Percentiles rank a stretch among this genome's conserved stretches.
These are phyloP conservation scores for Flaveria bidentis DNA, from an alignment of 129 eudicot genomes.

Conservation along the genomic window DNA sequence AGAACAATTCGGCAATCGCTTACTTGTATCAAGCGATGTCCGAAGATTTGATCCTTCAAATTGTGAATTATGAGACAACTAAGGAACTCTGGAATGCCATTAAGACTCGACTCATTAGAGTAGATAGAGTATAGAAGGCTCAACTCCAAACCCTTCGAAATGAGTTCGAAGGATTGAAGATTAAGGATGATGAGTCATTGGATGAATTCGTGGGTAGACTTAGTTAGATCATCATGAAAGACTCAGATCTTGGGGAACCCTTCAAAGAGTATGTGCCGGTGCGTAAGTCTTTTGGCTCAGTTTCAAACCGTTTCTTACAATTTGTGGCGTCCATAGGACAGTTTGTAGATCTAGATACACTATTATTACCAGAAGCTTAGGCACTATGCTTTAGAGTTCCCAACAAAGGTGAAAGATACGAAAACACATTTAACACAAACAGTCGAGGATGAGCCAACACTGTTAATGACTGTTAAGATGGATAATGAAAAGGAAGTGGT, in stretches of 20 bases:
- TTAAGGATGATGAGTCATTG: neutral
- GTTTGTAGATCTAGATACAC: neutral
- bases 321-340: too few relatives aligned
- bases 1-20: too few relatives aligned
- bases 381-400: neutral
- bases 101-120: too few relatives aligned
- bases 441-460: neutral
- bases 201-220: neutral
- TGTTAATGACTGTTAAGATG: neutral
- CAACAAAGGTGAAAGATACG: neutral
- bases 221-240: neutral
- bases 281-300: neutral
- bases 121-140: too few relatives aligned
- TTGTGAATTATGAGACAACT: too few relatives aligned
- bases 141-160: neutral
- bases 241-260: neutral
- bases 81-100: too few relatives aligned
- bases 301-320: neutral
- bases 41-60: too few relatives aligned
- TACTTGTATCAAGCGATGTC: too few relatives aligned
- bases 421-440: neutral
- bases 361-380: neutral
- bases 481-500: neutral
- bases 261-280: neutral
- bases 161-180: neutral